Evolutionary conservation across 208 protist species (phyloP).

Genomic region (Blechomonas ayalai): DNA sequence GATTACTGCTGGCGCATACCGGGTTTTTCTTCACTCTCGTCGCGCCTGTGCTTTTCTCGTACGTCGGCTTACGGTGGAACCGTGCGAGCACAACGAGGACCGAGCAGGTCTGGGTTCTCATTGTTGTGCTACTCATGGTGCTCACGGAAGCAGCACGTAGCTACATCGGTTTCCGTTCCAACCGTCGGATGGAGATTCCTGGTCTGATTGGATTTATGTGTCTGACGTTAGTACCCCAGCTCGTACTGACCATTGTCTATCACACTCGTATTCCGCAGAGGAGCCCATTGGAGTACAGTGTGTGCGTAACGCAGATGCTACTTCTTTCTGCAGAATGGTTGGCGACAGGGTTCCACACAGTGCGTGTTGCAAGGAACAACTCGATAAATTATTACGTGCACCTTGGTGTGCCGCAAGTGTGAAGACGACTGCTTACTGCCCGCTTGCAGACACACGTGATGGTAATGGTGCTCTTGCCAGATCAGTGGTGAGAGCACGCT

Average conservation of each 20-base stretch:
- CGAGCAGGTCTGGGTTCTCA: conserved; percentile 35
- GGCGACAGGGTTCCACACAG: conserved; percentile 16
- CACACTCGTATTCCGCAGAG: conserved; percentile 23
- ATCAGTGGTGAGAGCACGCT: background rate
- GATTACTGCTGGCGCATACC: conserved; percentile 28
- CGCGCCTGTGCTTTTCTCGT: conserved; percentile 36
- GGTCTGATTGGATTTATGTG: conserved; percentile 37
- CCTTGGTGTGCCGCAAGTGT: conserved; percentile 13
- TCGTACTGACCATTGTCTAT: conserved; percentile 35
- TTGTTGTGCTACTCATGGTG: conserved; percentile 39
- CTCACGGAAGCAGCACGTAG: conserved; percentile 35
- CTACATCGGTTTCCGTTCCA: conserved; percentile 33
- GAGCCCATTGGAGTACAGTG: conserved; percentile 49
- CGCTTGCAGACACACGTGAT: background rate
- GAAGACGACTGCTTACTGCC: background rate
- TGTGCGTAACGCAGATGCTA: conserved; percentile 56
- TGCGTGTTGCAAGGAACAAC: conserved; percentile 43
- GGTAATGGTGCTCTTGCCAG: background rate
- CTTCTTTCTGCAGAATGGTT: conserved; percentile 37
- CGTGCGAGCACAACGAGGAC: conserved; percentile 2
- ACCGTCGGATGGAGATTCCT: conserved; percentile 30
- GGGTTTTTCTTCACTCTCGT: conserved; percentile 54
- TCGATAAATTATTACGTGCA: conserved; percentile 67
- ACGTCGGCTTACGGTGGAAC: conserved; percentile 28
- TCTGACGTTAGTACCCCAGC: conserved; percentile 48